A percentile compares a stretch with the other conserved stretches of the same genome.
Evolutionary conservation across 2,329 filamentous ascomycete genomes (phyloP).

Genomic region (Bertia moriformis): DNA sequence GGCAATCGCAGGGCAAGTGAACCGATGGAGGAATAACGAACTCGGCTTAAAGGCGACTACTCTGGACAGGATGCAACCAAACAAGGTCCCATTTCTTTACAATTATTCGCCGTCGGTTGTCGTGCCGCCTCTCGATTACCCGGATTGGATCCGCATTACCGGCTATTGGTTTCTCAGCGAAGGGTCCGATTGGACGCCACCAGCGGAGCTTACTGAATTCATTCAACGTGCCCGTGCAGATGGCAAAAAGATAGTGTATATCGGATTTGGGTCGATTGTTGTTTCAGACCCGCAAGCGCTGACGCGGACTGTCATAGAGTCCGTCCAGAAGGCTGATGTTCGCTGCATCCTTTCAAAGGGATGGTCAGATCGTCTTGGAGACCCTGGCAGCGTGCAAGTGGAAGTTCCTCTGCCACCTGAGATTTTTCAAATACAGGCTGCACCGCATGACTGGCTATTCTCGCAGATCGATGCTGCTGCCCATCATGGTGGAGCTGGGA

Average conservation of each 20-base stretch:
- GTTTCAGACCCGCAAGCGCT: slow-evolving; percentile 78
- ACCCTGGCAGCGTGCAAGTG: background rate
- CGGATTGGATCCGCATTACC: slow-evolving; percentile 92
- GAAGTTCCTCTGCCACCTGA: slow-evolving; percentile 62
- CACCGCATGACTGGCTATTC: slow-evolving; percentile 95
- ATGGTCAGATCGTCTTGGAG: slow-evolving; percentile 68
- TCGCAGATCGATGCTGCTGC: slow-evolving; percentile 82
- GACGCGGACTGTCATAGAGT: slow-evolving; percentile 84
- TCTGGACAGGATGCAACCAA: slow-evolving; percentile 81
- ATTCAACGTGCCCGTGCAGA: slow-evolving; percentile 72
- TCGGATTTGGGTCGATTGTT: slow-evolving; percentile 92
- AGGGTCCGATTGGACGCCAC: slow-evolving; percentile 38
- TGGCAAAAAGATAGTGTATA: slow-evolving; percentile 83
- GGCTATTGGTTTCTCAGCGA: slow-evolving; percentile 98
- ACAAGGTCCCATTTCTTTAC: slow-evolving; percentile 96
- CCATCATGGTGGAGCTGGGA: slow-evolving; percentile 89
- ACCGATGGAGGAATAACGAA: slow-evolving; percentile 74
- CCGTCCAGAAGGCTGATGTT: slow-evolving; percentile 79
- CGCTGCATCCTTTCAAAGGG: slow-evolving; percentile 91
- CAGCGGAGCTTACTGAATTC: slow-evolving; percentile 62
- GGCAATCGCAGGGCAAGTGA: slow-evolving; percentile 78
- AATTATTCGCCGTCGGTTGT: slow-evolving; percentile 93
- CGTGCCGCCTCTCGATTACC: slow-evolving; percentile 85
- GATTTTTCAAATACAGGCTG: slow-evolving; percentile 77
- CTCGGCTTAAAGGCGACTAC: slow-evolving; percentile 68